phyloP scores from a whole-genome alignment of 2,329 filamentous ascomycete genomes.

The Aureobasidium sp. region DNA sequence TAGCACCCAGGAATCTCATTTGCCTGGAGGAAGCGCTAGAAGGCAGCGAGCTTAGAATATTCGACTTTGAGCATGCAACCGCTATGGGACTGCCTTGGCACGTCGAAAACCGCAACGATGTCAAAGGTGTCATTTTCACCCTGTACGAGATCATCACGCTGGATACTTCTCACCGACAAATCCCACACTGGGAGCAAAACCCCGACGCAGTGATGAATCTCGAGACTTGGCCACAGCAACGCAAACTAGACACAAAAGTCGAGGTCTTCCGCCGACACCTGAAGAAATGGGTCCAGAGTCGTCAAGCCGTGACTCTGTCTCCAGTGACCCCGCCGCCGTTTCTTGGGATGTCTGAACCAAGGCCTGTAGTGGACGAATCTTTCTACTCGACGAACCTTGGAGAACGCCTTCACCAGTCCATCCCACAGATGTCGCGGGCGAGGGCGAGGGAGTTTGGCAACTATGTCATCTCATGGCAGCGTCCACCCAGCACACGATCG shows the following conservation, averaged over 20 bases:
- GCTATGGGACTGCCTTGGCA: not conserved
- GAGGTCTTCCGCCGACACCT: not conserved
- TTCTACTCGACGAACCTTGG: not conserved
- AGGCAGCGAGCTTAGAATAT: not conserved
- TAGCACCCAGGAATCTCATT: not conserved
- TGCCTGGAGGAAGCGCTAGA: not conserved
- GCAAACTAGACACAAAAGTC: not conserved
- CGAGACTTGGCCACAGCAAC: not conserved
- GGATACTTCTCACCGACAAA: not conserved
- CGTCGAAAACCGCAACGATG: not conserved
- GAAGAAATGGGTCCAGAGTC: not conserved
- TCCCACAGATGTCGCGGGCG: not conserved
- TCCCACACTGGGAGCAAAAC: not conserved
- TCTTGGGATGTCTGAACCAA: not conserved
- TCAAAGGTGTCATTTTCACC: not conserved
- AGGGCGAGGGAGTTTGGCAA: not conserved
- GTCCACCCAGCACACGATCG: not conserved
- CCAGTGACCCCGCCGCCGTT: not conserved
- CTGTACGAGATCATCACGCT: constrained; percentile 4
- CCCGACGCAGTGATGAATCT: not conserved
- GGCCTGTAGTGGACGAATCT: not conserved
- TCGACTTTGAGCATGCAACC: not conserved
- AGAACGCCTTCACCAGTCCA: not conserved
- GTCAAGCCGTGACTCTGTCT: not conserved
- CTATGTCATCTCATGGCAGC: not conserved